Base-by-base conservation (phyloP, 768 basidiomycete species). In the Pisolithus tinctorius region DNA sequence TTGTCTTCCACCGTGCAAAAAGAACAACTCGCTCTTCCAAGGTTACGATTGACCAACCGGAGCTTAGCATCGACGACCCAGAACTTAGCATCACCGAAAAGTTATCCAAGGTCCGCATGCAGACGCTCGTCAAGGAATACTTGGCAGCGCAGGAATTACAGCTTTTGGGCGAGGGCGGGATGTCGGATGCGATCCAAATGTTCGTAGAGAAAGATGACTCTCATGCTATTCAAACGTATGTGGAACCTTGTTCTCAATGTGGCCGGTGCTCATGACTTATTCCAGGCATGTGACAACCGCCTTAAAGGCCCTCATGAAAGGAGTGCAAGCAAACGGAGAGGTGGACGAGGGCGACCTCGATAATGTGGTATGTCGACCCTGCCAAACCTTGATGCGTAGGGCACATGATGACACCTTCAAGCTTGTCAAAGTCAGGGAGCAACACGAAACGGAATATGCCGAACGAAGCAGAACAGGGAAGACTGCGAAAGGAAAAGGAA, bases 201-300 rank as follows among this genome's bases (percentile, higher is more conserved):
- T 98, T 89, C 69, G 94, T 99, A 53, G 94, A 97, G 67, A 99
- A 99, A 75, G 95, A 97, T 62, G 93, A 96, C 66, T 83, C 81
- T 27, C 88, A 93, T 72, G 92, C 95, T 8, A 95, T 99, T 63
- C 80, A 84, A 57, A 79, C 74, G 93, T 93, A 57, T 57, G 87
- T 79, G 4, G 13, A n/a, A 31, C 5, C 16, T 30, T 3, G 23
- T 31, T 17, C 47, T 29, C 39, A 5, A 39, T 37, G 29, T 31
- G 26, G 26, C 14, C 17, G 16, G 48, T 31, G 17, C 0, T 47
- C 4, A 37, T n/a, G n/a, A n/a, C n/a, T 27, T 49, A 3, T 26
- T 36, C 25, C 30, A 91, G 88, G 41, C 88, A 91, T 66, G 88
- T 92, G 9, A 67, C 62, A 29, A 71, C 67, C 38, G 74, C 80